phyloP scores from a whole-genome alignment of 169 alveolate genomes.

The Plasmodium coatneyi region DNA sequence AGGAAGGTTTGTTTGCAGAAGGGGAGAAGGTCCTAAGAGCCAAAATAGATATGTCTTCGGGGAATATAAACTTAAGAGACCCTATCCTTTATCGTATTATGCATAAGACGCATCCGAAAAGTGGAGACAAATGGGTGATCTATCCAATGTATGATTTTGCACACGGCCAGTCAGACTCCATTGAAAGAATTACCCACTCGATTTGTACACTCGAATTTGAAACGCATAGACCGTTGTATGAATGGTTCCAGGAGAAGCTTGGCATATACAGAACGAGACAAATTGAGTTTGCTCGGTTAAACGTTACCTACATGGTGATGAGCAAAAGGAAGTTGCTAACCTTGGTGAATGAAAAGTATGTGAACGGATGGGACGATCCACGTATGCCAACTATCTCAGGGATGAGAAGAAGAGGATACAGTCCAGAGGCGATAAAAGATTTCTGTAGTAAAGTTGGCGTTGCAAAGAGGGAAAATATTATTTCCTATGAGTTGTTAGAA shows the following conservation, averaged over 20 bases:
- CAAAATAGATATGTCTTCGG: conserved; percentile 97
- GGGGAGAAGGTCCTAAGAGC: conserved; percentile 97
- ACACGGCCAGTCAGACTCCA: conserved; percentile 98
- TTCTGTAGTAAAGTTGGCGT: conserved; percentile 96
- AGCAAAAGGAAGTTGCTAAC: conserved; percentile 95
- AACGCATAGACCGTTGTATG: conserved; percentile 97
- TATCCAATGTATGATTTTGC: conserved; percentile 99
- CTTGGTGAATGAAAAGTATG: conserved; percentile 92
- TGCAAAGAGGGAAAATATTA: conserved; percentile 95
- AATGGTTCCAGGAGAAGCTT: conserved; percentile 97
- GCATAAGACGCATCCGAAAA: conserved; percentile 95
- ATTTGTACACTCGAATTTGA: conserved; percentile 99
- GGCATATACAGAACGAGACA: conserved; percentile 88
- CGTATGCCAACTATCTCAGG: conserved; percentile 99
- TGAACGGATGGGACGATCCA: conserved; percentile 99
- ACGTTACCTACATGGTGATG: conserved; percentile 95
- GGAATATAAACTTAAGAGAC: conserved; percentile 98
- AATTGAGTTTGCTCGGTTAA: conserved; percentile 98
- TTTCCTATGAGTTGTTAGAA: conserved; percentile 94
- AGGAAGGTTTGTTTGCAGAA: conserved; percentile 95
- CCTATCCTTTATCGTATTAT: conserved; percentile 96
- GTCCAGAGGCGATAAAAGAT: conserved; percentile 90
- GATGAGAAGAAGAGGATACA: conserved; percentile 97
- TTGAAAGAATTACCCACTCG: conserved; percentile 98
- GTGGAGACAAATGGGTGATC: conserved; percentile 98